These are phyloP conservation scores for Mycena latifolia DNA, from an alignment of 768 basidiomycete genomes.

Conservation along the genomic window DNA sequence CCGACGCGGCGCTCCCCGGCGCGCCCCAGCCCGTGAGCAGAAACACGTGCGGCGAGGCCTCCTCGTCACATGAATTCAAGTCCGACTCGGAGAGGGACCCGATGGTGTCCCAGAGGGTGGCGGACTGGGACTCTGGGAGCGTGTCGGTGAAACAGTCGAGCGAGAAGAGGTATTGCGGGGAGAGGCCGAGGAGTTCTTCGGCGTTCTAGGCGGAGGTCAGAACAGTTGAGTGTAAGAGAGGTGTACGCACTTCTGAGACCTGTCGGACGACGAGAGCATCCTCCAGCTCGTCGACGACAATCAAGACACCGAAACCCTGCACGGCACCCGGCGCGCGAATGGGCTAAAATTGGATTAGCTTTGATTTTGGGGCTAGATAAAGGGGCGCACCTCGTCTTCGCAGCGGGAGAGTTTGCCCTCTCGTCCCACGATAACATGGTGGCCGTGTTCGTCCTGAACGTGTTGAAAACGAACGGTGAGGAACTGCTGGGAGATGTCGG, in stretches of 20 bases:
- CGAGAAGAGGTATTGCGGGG: slow-evolving; percentile 77
- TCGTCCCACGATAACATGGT: slow-evolving; percentile 77
- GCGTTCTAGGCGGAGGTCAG: slow-evolving; percentile 66
- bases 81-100: slow-evolving; percentile 70
- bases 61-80: slow-evolving; percentile 56
- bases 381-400: slow-evolving; percentile 76
- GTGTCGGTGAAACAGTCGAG: slow-evolving; percentile 80
- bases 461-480: slow-evolving; percentile 78
- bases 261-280: slow-evolving; percentile 76
- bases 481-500: slow-evolving; percentile 43
- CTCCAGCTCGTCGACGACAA: slow-evolving; percentile 73
- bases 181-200: slow-evolving; percentile 78
- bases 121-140: slow-evolving; percentile 74
- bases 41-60: slow-evolving; percentile 71
- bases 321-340: slow-evolving; percentile 86
- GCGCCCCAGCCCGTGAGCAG: slow-evolving; percentile 78
- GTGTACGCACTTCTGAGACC: slow-evolving; percentile 76
- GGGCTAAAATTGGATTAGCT: slow-evolving; percentile 56
- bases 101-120: slow-evolving; percentile 79
- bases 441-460: slow-evolving; percentile 70
- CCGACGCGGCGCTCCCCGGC: slow-evolving; percentile 60
- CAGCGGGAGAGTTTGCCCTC: slow-evolving; percentile 76
- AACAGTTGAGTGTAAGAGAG: background rate
- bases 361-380: slow-evolving; percentile 21
- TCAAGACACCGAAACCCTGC: slow-evolving; percentile 86